Percentiles rank a stretch among this genome's conserved stretches.
phyloP scores from a whole-genome alignment of 139 green algal species.

The Asterochloris erici region DNA sequence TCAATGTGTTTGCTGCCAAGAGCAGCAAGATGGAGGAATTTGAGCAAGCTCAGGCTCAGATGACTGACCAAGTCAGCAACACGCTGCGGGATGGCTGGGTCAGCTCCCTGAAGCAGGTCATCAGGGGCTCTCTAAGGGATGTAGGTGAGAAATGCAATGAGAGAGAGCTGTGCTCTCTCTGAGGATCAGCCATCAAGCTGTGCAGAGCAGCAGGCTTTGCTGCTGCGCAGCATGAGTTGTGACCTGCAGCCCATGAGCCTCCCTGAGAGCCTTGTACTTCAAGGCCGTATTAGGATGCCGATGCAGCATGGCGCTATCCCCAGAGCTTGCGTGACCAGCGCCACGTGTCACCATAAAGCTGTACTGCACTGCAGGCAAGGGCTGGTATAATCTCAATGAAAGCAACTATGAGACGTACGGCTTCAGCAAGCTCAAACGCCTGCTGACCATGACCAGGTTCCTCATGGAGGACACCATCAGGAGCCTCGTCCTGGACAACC shows the following conservation, averaged over 20 bases:
- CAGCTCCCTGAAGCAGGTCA: slow-evolving; percentile 34
- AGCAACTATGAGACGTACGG: slow-evolving; percentile 62
- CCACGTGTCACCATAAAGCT: too few relatives aligned
- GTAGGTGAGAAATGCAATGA: slow-evolving; percentile 26
- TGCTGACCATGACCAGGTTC: slow-evolving; percentile 50
- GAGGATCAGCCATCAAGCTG: too few relatives aligned
- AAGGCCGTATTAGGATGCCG: background rate
- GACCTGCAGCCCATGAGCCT: too few relatives aligned
- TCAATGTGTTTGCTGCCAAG: slow-evolving; percentile 66
- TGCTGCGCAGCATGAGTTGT: too few relatives aligned
- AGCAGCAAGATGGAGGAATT: slow-evolving; percentile 71
- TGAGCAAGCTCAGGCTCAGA: slow-evolving; percentile 65
- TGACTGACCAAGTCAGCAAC: slow-evolving; percentile 44
- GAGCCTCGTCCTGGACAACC: slow-evolving; percentile 55
- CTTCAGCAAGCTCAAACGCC: slow-evolving; percentile 62
- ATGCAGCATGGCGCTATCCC: background rate
- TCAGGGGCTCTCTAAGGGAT: slow-evolving; percentile 45
- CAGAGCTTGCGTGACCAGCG: background rate
- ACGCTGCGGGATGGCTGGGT: slow-evolving; percentile 72
- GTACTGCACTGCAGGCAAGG: slow-evolving; percentile 55
- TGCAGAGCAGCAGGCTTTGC: too few relatives aligned
- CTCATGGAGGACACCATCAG: slow-evolving; percentile 80
- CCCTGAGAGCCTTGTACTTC: too few relatives aligned
- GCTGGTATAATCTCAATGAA: slow-evolving; percentile 83
- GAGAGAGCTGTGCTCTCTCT: too few relatives aligned